Conservation (phyloP, 2,329 filamentous ascomycete species). For the Biscogniauxia sp. region DNA sequence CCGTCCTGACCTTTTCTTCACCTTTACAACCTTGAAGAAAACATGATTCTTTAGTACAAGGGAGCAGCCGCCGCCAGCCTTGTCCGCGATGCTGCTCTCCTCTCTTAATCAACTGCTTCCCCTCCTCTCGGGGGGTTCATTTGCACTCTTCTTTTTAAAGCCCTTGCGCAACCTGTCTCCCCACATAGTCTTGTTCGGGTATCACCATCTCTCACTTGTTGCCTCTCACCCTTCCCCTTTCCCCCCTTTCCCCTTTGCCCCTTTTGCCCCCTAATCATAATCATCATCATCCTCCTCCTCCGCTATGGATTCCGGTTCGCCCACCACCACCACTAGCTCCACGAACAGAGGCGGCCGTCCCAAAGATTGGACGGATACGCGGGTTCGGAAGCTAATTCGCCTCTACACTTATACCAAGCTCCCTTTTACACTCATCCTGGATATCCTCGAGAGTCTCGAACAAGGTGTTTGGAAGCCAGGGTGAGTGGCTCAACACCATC, state of each 20-base stretch:
- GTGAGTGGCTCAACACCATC: conserved; percentile 35
- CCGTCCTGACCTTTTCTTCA: no score
- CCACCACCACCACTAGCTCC: conserved; percentile 26
- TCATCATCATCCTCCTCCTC: no score
- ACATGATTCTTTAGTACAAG: neutral
- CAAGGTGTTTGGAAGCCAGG: conserved; percentile 45
- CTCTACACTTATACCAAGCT: conserved; percentile 58
- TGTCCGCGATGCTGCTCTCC: conserved; percentile 11
- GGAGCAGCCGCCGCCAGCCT: conserved; percentile 12
- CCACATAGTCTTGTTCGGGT: neutral
- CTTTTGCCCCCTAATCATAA: no score
- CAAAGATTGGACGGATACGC: conserved; percentile 53
- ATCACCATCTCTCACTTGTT: neutral
- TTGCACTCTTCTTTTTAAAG: conserved; percentile 9
- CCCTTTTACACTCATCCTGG: conserved; percentile 48
- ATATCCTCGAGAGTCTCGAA: conserved; percentile 47
- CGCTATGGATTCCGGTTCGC: conserved; percentile 28
- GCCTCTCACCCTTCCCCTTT: neutral
- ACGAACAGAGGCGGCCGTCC: conserved; percentile 46
- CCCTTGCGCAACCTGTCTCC: neutral
- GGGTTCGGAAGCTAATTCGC: conserved; percentile 51
- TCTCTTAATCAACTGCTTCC: conserved; percentile 9
- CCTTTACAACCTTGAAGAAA: no score
- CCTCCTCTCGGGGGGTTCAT: conserved; percentile 6
- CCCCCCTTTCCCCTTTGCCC: neutral